Conservation (phyloP, 345 rosid species). For the Abelmoschus esculentus region DNA sequence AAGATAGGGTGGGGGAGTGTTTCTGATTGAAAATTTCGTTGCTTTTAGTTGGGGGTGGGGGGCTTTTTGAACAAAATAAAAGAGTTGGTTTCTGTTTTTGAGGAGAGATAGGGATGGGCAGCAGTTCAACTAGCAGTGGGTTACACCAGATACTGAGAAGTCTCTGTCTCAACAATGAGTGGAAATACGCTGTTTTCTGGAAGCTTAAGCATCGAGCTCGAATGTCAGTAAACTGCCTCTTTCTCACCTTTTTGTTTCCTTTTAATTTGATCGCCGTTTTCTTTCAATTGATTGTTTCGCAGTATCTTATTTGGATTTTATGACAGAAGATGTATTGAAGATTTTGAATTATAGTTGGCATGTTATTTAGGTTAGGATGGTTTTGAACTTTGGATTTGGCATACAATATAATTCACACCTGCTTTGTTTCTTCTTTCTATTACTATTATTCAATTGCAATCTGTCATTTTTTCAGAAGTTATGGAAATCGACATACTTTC, state of each 20-base stretch:
- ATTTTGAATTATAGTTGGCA: neutral
- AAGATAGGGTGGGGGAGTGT: conserved; percentile 9
- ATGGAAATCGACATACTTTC: neutral
- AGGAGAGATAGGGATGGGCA: conserved; percentile 32
- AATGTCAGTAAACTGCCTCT: conserved; percentile 39
- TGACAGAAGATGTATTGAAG: neutral
- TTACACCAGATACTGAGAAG: conserved; percentile 52
- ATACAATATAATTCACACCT: neutral
- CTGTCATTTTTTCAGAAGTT: neutral
- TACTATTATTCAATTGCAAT: neutral
- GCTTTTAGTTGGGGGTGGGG: conserved; percentile 18
- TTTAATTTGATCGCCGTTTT: neutral
- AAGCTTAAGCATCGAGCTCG: conserved; percentile 65
- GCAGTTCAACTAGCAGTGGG: conserved; percentile 19
- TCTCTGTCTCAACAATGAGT: conserved; percentile 63
- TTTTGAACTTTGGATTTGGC: neutral
- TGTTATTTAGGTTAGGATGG: neutral
- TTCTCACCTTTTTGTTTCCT: neutral
- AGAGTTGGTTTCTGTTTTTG: conserved; percentile 8
- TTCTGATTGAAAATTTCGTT: conserved; percentile 19
- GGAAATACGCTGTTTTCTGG: conserved; percentile 92
- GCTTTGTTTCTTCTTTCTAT: neutral
- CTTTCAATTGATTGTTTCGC: neutral
- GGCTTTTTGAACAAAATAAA: conserved; percentile 7
- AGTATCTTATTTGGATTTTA: neutral